Percentiles rank a stretch among this genome's conserved stretches.
phyloP scores from a whole-genome alignment of 768 basidiomycete species.

The Asterophora lycoperdoides region DNA sequence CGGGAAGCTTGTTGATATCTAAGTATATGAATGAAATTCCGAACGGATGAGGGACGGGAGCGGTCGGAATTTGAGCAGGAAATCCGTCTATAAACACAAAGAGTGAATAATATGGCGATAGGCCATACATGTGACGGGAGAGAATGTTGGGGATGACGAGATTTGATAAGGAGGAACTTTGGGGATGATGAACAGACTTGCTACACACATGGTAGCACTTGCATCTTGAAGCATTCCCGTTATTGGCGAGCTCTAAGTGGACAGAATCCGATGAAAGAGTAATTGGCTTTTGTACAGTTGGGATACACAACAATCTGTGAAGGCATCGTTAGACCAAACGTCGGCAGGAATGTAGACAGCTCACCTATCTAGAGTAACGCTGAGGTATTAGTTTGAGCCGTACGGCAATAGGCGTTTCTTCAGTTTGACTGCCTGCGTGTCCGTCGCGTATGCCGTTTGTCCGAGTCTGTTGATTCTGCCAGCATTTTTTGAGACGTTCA shows the following conservation, averaged over 20 bases:
- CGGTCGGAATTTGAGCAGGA: too few species aligned
- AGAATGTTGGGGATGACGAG: too few species aligned
- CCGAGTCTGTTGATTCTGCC: conserved; percentile 62
- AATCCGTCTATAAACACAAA: too few species aligned
- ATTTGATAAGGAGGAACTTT: too few species aligned
- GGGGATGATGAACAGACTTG: too few species aligned
- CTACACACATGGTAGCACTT: background rate
- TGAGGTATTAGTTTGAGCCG: conserved; percentile 32
- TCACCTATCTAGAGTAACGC: conserved; percentile 3
- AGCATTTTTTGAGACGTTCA: conserved; percentile 65
- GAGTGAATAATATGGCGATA: too few species aligned
- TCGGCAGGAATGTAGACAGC: background rate
- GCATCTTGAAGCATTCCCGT: background rate
- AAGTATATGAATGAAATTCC: too few species aligned
- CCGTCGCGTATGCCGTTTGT: conserved; percentile 61
- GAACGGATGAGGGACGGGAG: too few species aligned
- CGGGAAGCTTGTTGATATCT: too few species aligned
- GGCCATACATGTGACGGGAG: too few species aligned
- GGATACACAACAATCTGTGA: conserved; percentile 6
- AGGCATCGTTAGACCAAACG: background rate
- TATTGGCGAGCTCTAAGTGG: background rate
- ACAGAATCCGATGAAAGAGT: background rate
- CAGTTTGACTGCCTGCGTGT: conserved; percentile 60
- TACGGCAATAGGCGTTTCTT: conserved; percentile 70
- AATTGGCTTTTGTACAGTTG: background rate